Evolutionary conservation across 345 rosid species (phyloP).

Genomic region (Barbarea vulgaris): DNA sequence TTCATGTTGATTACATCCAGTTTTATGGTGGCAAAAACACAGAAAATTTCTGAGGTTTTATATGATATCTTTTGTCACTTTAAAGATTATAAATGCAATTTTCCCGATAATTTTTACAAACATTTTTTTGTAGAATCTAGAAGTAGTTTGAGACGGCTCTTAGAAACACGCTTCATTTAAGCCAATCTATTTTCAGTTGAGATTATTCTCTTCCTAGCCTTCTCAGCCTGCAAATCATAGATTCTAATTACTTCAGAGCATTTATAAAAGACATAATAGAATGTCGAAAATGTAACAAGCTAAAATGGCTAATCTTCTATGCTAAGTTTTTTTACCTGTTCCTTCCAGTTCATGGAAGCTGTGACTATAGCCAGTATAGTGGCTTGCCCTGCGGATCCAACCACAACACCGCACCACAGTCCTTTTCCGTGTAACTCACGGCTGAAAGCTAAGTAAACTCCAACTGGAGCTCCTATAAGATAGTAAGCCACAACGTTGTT

Average conservation of each 20-base stretch:
- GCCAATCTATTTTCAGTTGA: slow-evolving; percentile 15
- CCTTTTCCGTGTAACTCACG: slow-evolving; percentile 40
- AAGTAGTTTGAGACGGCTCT: background rate
- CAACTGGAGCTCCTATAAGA: slow-evolving; percentile 46
- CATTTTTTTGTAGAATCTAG: too few relatives aligned
- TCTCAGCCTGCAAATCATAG: slow-evolving; percentile 30
- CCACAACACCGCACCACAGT: slow-evolving; percentile 46
- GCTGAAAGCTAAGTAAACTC: slow-evolving; percentile 39
- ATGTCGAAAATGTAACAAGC: background rate
- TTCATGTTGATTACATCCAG: too few relatives aligned
- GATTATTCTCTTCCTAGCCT: slow-evolving; percentile 30
- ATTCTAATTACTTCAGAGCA: background rate
- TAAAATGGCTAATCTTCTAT: background rate
- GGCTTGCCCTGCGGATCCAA: slow-evolving; percentile 45
- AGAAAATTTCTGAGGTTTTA: too few relatives aligned
- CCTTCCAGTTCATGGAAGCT: slow-evolving; percentile 41
- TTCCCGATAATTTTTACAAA: too few relatives aligned
- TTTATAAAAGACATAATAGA: background rate
- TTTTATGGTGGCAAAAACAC: too few relatives aligned
- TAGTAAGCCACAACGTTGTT: slow-evolving; percentile 41
- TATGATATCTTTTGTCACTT: too few relatives aligned
- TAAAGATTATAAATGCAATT: too few relatives aligned
- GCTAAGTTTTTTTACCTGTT: slow-evolving; percentile 25
- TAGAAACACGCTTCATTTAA: background rate
- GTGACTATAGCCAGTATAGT: slow-evolving; percentile 35